Percentiles rank a stretch among this genome's conserved stretches.
These are phyloP conservation scores for Fraxinus sp. DNA, from an alignment of 305 asterid species.

Conservation along the genomic window DNA sequence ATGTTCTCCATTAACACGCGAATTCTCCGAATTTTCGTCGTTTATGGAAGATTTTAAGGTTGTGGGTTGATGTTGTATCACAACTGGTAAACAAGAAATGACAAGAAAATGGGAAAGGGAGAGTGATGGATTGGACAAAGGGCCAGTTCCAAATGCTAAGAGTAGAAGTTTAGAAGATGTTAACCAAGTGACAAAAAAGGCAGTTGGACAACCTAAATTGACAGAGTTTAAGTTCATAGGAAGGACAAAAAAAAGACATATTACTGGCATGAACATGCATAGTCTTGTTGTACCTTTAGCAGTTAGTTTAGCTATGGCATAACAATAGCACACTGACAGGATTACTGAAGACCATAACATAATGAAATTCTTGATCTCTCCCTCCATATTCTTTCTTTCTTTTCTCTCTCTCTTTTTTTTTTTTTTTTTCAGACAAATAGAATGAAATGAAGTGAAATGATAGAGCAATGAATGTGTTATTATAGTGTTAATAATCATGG, in stretches of 20 bases:
- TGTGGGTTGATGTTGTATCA: slow-evolving; percentile 16
- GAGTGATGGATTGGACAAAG: slow-evolving; percentile 44
- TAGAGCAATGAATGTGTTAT: not conserved
- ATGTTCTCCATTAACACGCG: not conserved
- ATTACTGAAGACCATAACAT: slow-evolving; percentile 31
- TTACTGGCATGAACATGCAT: slow-evolving; percentile 35
- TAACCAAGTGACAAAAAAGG: slow-evolving; percentile 49
- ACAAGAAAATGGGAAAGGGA: slow-evolving; percentile 33
- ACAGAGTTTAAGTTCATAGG: slow-evolving; percentile 41
- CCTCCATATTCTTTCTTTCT: slow-evolving; percentile 23
- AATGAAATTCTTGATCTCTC: slow-evolving; percentile 44
- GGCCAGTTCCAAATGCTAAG: slow-evolving; percentile 47
- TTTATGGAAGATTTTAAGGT: slow-evolving; percentile 1
- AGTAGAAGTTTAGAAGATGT: slow-evolving; percentile 48
- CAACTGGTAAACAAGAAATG: slow-evolving; percentile 37
- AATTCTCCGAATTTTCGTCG: not conserved
- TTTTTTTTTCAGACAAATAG: slow-evolving; percentile 1
- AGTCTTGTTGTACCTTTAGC: slow-evolving; percentile 42
- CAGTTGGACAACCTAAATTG: slow-evolving; percentile 29
- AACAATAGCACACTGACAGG: slow-evolving; percentile 40
- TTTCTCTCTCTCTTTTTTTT: too few species aligned
- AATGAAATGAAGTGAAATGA: not conserved
- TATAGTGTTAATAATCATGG: not conserved
- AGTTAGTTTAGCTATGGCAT: slow-evolving; percentile 29
- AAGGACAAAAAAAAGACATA: slow-evolving; percentile 33